Conservation (phyloP, 345 rosid species). For the Salix caprea region DNA sequence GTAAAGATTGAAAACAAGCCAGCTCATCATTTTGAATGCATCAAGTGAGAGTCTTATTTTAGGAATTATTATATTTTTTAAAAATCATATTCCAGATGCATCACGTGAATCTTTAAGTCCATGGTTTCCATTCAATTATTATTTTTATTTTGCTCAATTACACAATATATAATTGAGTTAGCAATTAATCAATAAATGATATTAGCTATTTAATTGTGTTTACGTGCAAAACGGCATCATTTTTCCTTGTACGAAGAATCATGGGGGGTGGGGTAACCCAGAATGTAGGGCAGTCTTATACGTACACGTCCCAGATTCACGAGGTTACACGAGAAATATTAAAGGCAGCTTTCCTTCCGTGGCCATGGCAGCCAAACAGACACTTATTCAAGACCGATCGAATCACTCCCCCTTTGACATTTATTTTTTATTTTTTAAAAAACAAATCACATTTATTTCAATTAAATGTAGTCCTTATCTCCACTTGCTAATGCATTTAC, state of each 20-base stretch:
- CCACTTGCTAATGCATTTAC: background rate
- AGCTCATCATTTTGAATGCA: too few species aligned
- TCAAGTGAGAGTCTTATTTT: too few species aligned
- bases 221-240: background rate
- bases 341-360: conserved; percentile 8
- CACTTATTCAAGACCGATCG: conserved; percentile 12
- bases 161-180: background rate
- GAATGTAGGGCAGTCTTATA: background rate
- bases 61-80: too few species aligned
- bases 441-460: conserved; percentile 7
- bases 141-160: background rate
- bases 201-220: background rate
- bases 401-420: background rate
- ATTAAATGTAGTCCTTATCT: conserved; percentile 3
- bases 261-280: background rate
- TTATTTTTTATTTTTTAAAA: background rate
- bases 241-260: background rate
- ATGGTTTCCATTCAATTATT: background rate
- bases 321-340: conserved; percentile 17
- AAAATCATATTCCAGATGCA: background rate
- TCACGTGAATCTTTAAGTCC: background rate
- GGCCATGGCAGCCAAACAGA: background rate
- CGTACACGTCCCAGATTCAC: conserved; percentile 15
- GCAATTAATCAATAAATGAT: background rate
- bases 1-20: too few species aligned